Base-by-base conservation (phyloP, 306 rosid species). In the Biancaea sappan region DNA sequence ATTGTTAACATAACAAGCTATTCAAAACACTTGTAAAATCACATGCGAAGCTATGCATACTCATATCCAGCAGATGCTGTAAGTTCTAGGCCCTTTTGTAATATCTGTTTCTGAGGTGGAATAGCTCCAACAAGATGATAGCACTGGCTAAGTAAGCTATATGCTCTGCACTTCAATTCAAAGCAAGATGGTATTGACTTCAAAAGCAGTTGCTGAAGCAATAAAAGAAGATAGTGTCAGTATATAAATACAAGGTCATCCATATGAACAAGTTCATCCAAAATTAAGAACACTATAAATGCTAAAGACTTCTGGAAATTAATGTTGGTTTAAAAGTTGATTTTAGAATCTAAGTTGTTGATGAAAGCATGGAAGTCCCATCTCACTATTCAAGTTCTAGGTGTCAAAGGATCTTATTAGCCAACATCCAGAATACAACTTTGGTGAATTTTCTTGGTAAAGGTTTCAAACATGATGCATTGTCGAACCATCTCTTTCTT, bases 81-180 rank as follows among this genome's bases (percentile, higher is more conserved):
- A 50, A 94, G 97, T 24, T 94, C 94, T 24, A 94, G 91, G 43
- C 89, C 98, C 73, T 91, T 94, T 14, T 79, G 83, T 19, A 94
- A 78, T 19, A 90, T 82, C 56, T 91, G 96, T 64, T 91, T 91
- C 85, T 91, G 98, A 8, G 95, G 93, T 0, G 86, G 89, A 76
- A 94, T 89, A 72, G 96, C 91, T 29, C 98, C 98, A 50, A 90
- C 90, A 37, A 94, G 96, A 35, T 91, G 96, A 83, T 94, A 94
- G 43, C 97, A 94, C 79, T 89, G 98, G 64, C 97, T 90, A 71
- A 91, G 89, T 52, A 94, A 86, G 78, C 96, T 91, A 52, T 85
- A 91, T 19, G 97, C 96, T 66, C 97, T 66, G 86, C 87, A 94
- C 86, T 91, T 89, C 83, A 94, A 82, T 56, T 94, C 94, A 69